Evolutionary conservation across 768 basidiomycete genomes (phyloP), one percentile per base, ranked within the genome.

Genomic region (Tylopilus sp.): DNA sequence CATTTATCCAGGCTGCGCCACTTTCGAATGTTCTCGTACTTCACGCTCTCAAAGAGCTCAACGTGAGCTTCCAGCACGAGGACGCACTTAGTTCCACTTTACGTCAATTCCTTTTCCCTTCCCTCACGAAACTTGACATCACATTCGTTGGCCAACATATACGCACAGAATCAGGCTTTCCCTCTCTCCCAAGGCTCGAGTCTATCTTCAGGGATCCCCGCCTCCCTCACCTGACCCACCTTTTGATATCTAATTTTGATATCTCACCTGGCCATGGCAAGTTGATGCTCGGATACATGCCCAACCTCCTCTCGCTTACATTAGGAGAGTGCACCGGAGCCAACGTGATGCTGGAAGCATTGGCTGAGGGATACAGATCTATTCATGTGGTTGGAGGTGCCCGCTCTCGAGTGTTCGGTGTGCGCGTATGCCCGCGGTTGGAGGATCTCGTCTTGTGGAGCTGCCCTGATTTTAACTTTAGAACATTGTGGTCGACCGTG

Each of bases 121-220:
- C 61, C 38, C 74, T 81, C 42, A 63, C 75, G 59, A 75, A 71
- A 45, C 68, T 80, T 48, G 77, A 77, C 49, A 62, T 82, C 47
- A 65, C 73, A 34, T 75, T 76, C 47, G 57, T 72, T 43, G 73
- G 71, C 48, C 64, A 62, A 19, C 60, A 61, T 24, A 45, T 49
- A 29, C 62, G 59, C 42, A 63, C 59, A 54, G 61, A 58, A 36
- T 45, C 61, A 37, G 53, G 49, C 22, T 17, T 60, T 14, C 75
- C 77, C 14, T 47, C 58, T 7, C 67, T 83, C 48, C 78, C 78
- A 34, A 73, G 76, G 28, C 71, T 80, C 26, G 79, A 82, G 63
- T 74, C 69, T 33, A 70, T 84, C 52, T 80, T 83, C 62, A 76
- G 77, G 48, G 80, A 84, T 64, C 81, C 82, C 7, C 80, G 80